Percentiles rank a stretch among this genome's conserved stretches.
phyloP scores from a whole-genome alignment of 2,329 filamentous ascomycete genomes.

The Aspergillus alliaceus region DNA sequence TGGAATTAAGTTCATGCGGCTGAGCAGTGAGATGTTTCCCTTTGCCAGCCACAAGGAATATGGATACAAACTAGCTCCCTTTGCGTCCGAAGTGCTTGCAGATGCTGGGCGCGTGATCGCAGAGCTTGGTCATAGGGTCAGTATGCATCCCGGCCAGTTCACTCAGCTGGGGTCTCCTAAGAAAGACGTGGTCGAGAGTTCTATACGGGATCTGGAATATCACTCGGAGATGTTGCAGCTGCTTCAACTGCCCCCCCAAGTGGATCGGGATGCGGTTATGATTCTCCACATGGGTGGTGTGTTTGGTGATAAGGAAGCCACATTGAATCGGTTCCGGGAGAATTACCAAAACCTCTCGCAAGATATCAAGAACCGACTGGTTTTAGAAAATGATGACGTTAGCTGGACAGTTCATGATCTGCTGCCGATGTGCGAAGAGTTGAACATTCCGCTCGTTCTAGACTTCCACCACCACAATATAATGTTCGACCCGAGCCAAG shows the following conservation, averaged over 20 bases:
- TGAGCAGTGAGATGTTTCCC: slow-evolving; percentile 96
- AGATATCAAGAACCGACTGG: slow-evolving; percentile 74
- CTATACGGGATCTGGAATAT: slow-evolving; percentile 80
- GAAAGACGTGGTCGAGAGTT: slow-evolving; percentile 70
- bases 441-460: slow-evolving; percentile 89
- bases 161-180: slow-evolving; percentile 87
- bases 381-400: slow-evolving; percentile 93
- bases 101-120: slow-evolving; percentile 75
- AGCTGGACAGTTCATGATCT: slow-evolving; percentile 90
- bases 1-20: slow-evolving; percentile 85
- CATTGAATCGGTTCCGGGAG: slow-evolving; percentile 72
- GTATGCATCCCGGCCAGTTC: slow-evolving; percentile 88
- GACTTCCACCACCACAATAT: slow-evolving; percentile 98
- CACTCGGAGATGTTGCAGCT: slow-evolving; percentile 82
- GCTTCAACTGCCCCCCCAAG: slow-evolving; percentile 73
- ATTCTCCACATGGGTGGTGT: slow-evolving; percentile 90
- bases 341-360: slow-evolving; percentile 69
- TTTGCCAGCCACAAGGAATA: slow-evolving; percentile 88
- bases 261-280: slow-evolving; percentile 85
- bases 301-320: slow-evolving; percentile 82
- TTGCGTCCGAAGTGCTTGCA: slow-evolving; percentile 74
- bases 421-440: slow-evolving; percentile 83
- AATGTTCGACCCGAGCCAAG: slow-evolving; percentile 69
- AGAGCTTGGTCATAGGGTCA: slow-evolving; percentile 78
- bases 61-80: slow-evolving; percentile 80